Percentiles rank a stretch among this genome's conserved stretches.
Evolutionary conservation across 202 grass and related monocot genomes (phyloP).

Genomic region (Elaeis oleifera): DNA sequence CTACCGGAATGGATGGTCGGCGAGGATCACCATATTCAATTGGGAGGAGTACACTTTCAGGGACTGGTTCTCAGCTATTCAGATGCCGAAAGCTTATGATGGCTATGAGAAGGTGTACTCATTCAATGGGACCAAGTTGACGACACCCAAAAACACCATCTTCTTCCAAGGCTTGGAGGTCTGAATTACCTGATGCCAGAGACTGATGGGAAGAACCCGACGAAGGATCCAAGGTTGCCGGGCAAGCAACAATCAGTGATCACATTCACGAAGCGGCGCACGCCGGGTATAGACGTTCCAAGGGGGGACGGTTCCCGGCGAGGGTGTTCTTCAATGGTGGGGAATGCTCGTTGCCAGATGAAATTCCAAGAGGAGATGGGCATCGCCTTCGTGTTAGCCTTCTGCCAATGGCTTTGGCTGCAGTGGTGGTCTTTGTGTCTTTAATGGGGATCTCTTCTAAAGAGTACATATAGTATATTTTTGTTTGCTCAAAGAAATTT

Average conservation of each 20-base stretch:
- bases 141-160: constrained; percentile 41
- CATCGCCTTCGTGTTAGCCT: too few relatives aligned
- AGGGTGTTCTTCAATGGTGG: constrained; percentile 83
- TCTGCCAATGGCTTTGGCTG: too few relatives aligned
- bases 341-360: constrained; percentile 73
- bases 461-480: too few relatives aligned
- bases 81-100: constrained; percentile 34
- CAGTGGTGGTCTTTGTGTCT: too few relatives aligned
- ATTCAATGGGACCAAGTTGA: constrained; percentile 66
- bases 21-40: constrained; percentile 85
- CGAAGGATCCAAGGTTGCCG: constrained; percentile 27
- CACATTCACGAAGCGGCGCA: constrained; percentile 58
- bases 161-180: constrained; percentile 69
- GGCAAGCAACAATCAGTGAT: constrained; percentile 90
- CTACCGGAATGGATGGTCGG: constrained; percentile 77
- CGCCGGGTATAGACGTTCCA: constrained; percentile 40
- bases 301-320: constrained; percentile 57
- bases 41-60: constrained; percentile 78
- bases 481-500: too few relatives aligned
- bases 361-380: constrained; percentile 29
- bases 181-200: constrained; percentile 49
- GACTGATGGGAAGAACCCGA: constrained; percentile 34
- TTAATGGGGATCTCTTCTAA: too few relatives aligned
- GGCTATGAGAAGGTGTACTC: constrained; percentile 92
- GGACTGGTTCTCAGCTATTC: constrained; percentile 81